Conservation (phyloP, 768 basidiomycete species). For the Nevesoporus exiguus region DNA sequence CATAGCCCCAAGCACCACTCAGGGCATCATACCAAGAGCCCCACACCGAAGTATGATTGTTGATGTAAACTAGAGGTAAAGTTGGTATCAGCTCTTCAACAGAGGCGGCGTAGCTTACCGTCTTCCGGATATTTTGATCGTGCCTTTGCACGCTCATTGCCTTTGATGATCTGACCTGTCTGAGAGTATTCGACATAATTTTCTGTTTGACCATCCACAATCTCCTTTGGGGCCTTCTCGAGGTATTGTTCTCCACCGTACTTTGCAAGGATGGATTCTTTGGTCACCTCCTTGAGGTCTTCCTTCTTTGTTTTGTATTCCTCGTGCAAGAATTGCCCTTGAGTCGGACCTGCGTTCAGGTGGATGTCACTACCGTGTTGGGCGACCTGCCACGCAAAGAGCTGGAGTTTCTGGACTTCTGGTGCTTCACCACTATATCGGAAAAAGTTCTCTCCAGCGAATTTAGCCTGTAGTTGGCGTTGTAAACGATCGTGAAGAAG, state of each 20-base stretch:
- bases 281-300: conserved; percentile 80
- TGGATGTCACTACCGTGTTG: conserved; percentile 93
- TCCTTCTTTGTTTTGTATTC: conserved; percentile 94
- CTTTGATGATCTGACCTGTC: conserved; percentile 87
- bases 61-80: conserved; percentile 61
- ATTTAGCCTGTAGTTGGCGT: conserved; percentile 55
- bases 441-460: conserved; percentile 96
- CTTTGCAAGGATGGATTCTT: conserved; percentile 84
- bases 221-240: conserved; percentile 83
- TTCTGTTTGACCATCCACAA: conserved; percentile 94
- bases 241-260: conserved; percentile 96
- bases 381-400: conserved; percentile 97
- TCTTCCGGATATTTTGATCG: conserved; percentile 96
- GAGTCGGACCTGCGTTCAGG: conserved; percentile 93
- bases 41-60: conserved; percentile 97
- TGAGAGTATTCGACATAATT: conserved; percentile 97
- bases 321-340: conserved; percentile 86
- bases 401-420: conserved; percentile 86
- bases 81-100: neutral
- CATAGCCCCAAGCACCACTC: conserved; percentile 83
- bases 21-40: conserved; percentile 87
- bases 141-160: conserved; percentile 82
- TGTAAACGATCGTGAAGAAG: conserved; percentile 1
- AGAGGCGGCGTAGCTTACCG: conserved; percentile 47
- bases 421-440: conserved; percentile 90